Base-by-base conservation (phyloP, 1,284 basidiomycete species). In the Inonotus hispidus region DNA sequence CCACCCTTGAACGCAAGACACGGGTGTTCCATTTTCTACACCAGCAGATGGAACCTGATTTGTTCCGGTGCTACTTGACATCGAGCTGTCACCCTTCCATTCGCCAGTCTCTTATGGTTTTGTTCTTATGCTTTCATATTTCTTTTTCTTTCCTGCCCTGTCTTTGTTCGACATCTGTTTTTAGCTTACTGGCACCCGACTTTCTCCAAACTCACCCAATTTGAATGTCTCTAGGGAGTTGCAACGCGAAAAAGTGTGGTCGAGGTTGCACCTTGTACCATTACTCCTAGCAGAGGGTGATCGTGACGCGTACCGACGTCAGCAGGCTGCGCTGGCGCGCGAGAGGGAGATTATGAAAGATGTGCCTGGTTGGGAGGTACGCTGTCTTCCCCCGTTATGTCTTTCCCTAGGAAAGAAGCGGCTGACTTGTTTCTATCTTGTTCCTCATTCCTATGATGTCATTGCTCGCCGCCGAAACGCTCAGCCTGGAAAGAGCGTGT, bases 251-350 rank as follows among this genome's bases (percentile, higher is more conserved):
- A 90, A 92, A 74, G 85, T 87, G 49, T 98, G 96, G 96, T 93
- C 95, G 65, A 85, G 96, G 66, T 96, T 99, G 71, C 87, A 99
- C 78, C 83, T 98, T 52, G 90, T 96, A 46, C 96, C 96, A 16
- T 74, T 98, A 63, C 81, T 97, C 52, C 82, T 95, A 66, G 95
- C 95, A 53, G 95, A 99, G 74, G 87, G 89, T 14, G 95, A 99
- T 78, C 87, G 96, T 62, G 94, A 96, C 73, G 80, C 83, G 55
- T 95, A 92, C 80, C 83, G 94, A 67, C 83, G 94, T 56, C 78
- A 88, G 69, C 81, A 88, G 69, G 94, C 93, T n/a, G 85, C 87
- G 53, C 55, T 90, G 61, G 76, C 77, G 8, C 69, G 85, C 37
- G 83, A 84, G 35, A 82, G 80, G 66, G 85, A 79, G 69, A 71